Evolutionary conservation across 1,139 yeast species (phyloP).

Genomic region (Candida labiduridarum): DNA sequence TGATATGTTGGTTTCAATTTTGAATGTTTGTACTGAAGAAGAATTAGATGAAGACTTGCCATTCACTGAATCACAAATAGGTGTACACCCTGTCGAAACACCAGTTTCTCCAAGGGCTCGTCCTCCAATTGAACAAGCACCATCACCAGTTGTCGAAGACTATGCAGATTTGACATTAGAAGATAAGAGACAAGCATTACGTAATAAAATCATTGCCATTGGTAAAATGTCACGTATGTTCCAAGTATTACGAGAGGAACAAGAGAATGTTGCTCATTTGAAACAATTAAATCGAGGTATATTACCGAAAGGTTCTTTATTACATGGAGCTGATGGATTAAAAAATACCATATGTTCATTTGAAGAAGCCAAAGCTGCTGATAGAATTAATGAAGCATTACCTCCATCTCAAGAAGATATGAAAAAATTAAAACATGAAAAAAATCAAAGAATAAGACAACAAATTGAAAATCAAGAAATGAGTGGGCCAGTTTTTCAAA

Average conservation of each 20-base stretch:
- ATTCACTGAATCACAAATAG: constrained; percentile 24
- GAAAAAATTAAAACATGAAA: constrained; percentile 46
- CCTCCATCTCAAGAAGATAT: constrained; percentile 80
- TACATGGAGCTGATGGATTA: constrained; percentile 83
- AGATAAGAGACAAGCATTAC: constrained; percentile 61
- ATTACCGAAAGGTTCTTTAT: constrained; percentile 84
- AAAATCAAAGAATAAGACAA: constrained; percentile 40
- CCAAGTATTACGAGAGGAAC: constrained; percentile 83
- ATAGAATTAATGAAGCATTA: constrained; percentile 79
- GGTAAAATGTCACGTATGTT: constrained; percentile 95
- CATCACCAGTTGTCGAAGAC: too few species aligned
- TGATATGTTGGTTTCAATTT: constrained; percentile 87
- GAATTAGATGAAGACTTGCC: constrained; percentile 81
- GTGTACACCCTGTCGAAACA: constrained; percentile 5
- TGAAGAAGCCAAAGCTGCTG: constrained; percentile 85
- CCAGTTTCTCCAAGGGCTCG: constrained; percentile 15
- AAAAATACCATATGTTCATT: constrained; percentile 69
- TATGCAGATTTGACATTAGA: constrained; percentile 36
- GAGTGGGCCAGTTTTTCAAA: constrained; percentile 42
- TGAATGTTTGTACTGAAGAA: constrained; percentile 94
- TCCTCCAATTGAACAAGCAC: constrained; percentile 13
- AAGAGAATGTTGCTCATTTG: constrained; percentile 83
- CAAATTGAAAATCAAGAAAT: constrained; percentile 46
- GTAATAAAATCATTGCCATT: constrained; percentile 91
- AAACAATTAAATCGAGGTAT: constrained; percentile 66